Base-by-base conservation (phyloP, 352 stramenopile species). In the Pythium rishiriense region DNA sequence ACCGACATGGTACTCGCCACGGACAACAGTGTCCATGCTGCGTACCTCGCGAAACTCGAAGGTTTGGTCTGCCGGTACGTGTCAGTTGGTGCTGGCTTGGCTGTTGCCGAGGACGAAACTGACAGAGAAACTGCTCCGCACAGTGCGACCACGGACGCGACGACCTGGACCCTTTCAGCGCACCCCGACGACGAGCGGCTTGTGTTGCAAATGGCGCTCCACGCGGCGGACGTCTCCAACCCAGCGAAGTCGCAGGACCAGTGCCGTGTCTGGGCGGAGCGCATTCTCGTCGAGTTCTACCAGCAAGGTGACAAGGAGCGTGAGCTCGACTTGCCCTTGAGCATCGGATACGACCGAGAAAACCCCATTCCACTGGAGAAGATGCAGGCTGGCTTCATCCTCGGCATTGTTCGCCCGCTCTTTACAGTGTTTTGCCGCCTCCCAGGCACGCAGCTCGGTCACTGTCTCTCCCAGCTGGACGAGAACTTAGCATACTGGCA, bases 161-260 rank as follows among this genome's bases (percentile, higher is more conserved):
- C 45, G 72, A 82, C 70, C 62, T 89, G 79, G 75, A 81, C 87
- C 25, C 67, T 78, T 7, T 70, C 56, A 3, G 65, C 70, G 6
- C 73, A 90, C 43, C 72, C 79, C 4, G 83, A 93, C 41, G 83
- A 92, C 50, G 78, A 92, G 62, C 79, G 85, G 21, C 67, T 94
- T 22, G 60, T 94, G 8, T 51, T 94, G n/a, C 64, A 93, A 70
- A 90, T 93, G 75, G 78, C 83, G 9, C 68, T 97, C 10, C 88
- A 97, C 46, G 77, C 88, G n/a, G 87, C 94, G 2, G 96, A 99
- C 74, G 92, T 99, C 39, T 98, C 90, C 22, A 98, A 98, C 66
- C 90, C 90, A 41, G 81, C 87, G 52, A 97, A 97, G 74, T 69
- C 88, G 21, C 79, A 86, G 64, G 64, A 63, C 5, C 69, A 96